Percentiles rank a stretch among this genome's conserved stretches.
Conservation (phyloP, 805 yeast genomes). For the Wickerhamomyces strasburgensis region DNA sequence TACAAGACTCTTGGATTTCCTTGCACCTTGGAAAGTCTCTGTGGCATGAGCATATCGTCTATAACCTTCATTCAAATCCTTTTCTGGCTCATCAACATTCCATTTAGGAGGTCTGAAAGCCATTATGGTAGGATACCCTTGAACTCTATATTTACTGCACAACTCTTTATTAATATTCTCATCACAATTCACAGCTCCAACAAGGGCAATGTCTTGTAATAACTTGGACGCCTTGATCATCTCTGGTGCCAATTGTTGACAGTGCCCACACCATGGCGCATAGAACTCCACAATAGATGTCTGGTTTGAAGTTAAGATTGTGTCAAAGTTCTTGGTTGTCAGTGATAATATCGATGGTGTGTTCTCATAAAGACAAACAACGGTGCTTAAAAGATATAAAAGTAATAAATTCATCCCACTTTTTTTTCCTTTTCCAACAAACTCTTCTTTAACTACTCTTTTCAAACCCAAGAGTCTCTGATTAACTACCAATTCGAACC, state of each 20-base stretch:
- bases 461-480: too few species aligned
- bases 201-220: constrained; percentile 51
- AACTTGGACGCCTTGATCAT: constrained; percentile 59
- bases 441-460: too few species aligned
- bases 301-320: constrained; percentile 63
- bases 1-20: constrained; percentile 50
- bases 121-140: constrained; percentile 81
- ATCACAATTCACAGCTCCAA: constrained; percentile 88
- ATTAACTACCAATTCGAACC: too few species aligned
- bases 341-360: constrained; percentile 47
- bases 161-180: constrained; percentile 57
- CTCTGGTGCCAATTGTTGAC: constrained; percentile 64
- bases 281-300: constrained; percentile 83
- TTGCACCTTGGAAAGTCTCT: constrained; percentile 58
- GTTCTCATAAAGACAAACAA: constrained; percentile 22
- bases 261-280: constrained; percentile 99
- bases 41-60: constrained; percentile 38
- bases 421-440: too few species aligned
- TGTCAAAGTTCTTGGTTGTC: constrained; percentile 53
- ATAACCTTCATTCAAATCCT: neutral
- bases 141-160: constrained; percentile 59
- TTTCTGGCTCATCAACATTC: constrained; percentile 20
- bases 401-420: too few species aligned
- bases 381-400: neutral
- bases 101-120: constrained; percentile 80